These are phyloP conservation scores for Euptelea pleiosperma DNA, from an alignment of 164 flowering plant species.

Conservation along the genomic window DNA sequence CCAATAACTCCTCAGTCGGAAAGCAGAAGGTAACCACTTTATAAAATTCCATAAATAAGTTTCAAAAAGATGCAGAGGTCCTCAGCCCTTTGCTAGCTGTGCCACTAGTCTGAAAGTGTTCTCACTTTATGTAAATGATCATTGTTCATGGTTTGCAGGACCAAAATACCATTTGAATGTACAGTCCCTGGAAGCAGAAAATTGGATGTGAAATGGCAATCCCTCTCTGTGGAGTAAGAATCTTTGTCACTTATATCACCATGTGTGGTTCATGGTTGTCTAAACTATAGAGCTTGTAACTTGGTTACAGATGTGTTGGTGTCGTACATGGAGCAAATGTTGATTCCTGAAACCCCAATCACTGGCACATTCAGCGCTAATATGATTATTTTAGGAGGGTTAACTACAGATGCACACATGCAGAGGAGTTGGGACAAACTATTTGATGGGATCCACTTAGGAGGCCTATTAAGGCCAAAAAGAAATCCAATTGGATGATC, in stretches of 20 bases:
- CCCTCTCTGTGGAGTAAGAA: slow-evolving; percentile 38
- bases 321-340: neutral
- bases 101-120: neutral
- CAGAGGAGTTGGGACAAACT: no score
- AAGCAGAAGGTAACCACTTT: slow-evolving; percentile 40
- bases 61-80: neutral
- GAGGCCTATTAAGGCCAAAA: no score
- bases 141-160: slow-evolving; percentile 31
- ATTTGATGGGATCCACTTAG: no score
- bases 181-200: slow-evolving; percentile 30
- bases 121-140: neutral
- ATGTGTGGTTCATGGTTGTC: neutral
- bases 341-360: slow-evolving; percentile 2
- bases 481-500: no score
- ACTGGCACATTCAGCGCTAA: no score
- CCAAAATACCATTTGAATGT: slow-evolving; percentile 18
- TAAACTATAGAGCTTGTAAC: no score
- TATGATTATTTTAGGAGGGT: no score
- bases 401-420: no score
- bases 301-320: neutral
- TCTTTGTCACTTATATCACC: neutral
- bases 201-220: slow-evolving; percentile 26
- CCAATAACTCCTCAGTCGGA: slow-evolving; percentile 32
- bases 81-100: neutral
- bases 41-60: neutral